Percentiles rank a stretch among this genome's conserved stretches.
Conservation (phyloP, 2,329 filamentous ascomycete species). For the Aureobasidium musti region DNA sequence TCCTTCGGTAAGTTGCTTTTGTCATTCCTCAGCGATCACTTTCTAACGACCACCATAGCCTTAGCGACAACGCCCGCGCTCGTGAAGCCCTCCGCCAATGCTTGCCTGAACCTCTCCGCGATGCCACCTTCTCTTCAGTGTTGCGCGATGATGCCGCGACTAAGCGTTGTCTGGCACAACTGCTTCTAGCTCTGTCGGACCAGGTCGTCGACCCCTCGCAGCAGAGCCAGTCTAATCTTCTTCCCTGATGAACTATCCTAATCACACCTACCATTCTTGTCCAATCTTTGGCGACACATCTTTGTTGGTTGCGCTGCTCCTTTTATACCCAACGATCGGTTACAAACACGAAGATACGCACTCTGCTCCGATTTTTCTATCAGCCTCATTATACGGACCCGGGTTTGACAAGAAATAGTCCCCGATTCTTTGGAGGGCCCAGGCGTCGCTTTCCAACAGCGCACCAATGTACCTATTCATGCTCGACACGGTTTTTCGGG, state of each 20-base stretch:
- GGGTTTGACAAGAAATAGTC: slow-evolving; percentile 5
- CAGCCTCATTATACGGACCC: not conserved
- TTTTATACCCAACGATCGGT: slow-evolving; percentile 7
- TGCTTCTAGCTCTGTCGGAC: slow-evolving; percentile 94
- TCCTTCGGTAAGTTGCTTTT: slow-evolving; percentile 71
- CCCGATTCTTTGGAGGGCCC: not conserved
- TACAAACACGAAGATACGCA: slow-evolving; percentile 14
- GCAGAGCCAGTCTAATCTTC: slow-evolving; percentile 25
- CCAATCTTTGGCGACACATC: slow-evolving; percentile 18
- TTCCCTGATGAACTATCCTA: slow-evolving; percentile 21
- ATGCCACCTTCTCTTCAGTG: slow-evolving; percentile 95
- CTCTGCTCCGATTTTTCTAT: not conserved
- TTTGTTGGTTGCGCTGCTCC: slow-evolving; percentile 14
- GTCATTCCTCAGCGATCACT: not conserved
- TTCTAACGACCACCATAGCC: slow-evolving; percentile 52
- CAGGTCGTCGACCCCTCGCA: slow-evolving; percentile 36
- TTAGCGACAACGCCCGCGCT: slow-evolving; percentile 94
- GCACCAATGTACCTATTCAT: slow-evolving; percentile 9
- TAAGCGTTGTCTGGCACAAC: slow-evolving; percentile 94
- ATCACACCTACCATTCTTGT: slow-evolving; percentile 20
- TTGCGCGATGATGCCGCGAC: slow-evolving; percentile 96
- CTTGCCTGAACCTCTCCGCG: slow-evolving; percentile 95
- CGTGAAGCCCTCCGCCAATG: slow-evolving; percentile 94
- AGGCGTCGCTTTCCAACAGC: not conserved
- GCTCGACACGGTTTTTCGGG: not conserved